Evolutionary conservation across 192 early-diverging fungal species (phyloP).

Genomic region (Allomyces arbusculus): DNA sequence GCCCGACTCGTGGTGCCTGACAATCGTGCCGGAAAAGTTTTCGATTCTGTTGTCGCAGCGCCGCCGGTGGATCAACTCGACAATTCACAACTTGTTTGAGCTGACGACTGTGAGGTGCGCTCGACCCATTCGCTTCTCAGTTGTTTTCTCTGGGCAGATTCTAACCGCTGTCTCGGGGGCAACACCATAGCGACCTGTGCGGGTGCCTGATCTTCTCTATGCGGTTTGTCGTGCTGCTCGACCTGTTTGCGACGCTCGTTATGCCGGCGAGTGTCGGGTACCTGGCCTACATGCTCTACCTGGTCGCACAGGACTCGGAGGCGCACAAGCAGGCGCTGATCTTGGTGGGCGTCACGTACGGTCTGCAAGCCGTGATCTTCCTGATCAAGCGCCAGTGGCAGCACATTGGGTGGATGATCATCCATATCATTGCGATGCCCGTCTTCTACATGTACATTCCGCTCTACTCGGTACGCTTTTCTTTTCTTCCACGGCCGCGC

Average conservation of each 20-base stretch:
- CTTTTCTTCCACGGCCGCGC: conserved; percentile 30
- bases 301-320: conserved; percentile 26
- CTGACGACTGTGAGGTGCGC: conserved; percentile 40
- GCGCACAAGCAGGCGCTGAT: conserved; percentile 53
- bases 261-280: conserved; percentile 83
- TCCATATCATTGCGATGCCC: conserved; percentile 76
- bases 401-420: conserved; percentile 93
- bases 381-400: conserved; percentile 74
- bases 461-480: conserved; percentile 60
- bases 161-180: background rate
- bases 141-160: background rate
- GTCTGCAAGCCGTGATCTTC: conserved; percentile 39
- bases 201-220: conserved; percentile 95
- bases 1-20: conserved; percentile 77
- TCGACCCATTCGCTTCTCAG: background rate
- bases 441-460: conserved; percentile 72
- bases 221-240: conserved; percentile 87
- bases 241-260: conserved; percentile 77
- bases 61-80: conserved; percentile 99
- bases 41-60: conserved; percentile 85
- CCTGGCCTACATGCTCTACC: conserved; percentile 63
- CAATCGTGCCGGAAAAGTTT: conserved; percentile 85
- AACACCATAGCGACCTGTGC: conserved; percentile 44
- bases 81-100: conserved; percentile 95
- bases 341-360: conserved; percentile 73